Evolutionary conservation across 352 stramenopile genomes (phyloP), one percentile per base, ranked within the genome.

Genomic region (Pythium pyrilobum): DNA sequence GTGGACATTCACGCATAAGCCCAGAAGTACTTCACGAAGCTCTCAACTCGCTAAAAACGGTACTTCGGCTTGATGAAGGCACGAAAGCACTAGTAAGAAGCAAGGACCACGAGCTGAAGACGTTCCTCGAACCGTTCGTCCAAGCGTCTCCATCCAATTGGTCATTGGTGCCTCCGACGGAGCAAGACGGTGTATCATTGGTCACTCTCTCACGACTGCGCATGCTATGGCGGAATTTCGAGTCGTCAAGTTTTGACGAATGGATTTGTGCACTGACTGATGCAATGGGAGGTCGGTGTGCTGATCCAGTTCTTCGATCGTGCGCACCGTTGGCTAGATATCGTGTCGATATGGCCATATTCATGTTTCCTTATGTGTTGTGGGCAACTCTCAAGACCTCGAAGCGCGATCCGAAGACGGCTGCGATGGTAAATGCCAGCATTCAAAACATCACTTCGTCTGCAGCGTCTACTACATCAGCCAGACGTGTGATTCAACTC

Each of bases 361-460:
- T 92, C 38, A 53, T 92, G 3, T 90, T 95, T 44, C 83, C 85
- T 0, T 89, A 87, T 24, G 66, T 71, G 6, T 32, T 95, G 0
- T 81, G 69, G 59, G 53, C 46, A 13, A 44, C 69, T 21, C 33
- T 83, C 10, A 62, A 59, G 33, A 55, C 56, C 56, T 1, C 8
- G 1, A 25, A 57, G 2, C 28, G 28, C 6, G 60, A 63, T 29
- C 16, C 54, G 15, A 62, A 42, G 20, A 34, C 60, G 25, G 52
- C 52, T 10, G 59, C 55, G 28, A 51, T 72, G 44, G 62, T 72
- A 5, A 76, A 83, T 25, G 56, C 68, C 27, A 77, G 77, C 21
- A 60, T 89, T 16, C 44, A 36, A 20, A 63, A 59, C 25, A 66
- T 92, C 8, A 51, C 86, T 15, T 53, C 53, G 18, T 53, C 39